Base-by-base conservation (phyloP, 2,329 filamentous ascomycete genomes). In the Emmonsiellopsis sp. region DNA sequence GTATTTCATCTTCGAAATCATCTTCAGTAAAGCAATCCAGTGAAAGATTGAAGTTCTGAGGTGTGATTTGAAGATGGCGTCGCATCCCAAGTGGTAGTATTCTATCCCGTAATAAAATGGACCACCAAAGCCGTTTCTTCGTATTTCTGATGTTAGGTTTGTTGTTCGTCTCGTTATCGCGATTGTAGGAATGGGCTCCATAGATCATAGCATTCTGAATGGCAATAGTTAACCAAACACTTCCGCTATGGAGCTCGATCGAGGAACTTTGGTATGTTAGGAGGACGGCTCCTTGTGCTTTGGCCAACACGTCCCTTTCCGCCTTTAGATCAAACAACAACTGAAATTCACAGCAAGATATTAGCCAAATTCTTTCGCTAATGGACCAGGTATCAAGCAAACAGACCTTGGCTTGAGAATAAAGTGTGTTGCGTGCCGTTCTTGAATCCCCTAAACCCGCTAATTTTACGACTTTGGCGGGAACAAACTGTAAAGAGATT, bases 91-190 rank as follows among this genome's bases (percentile, higher is more conserved):
- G 67, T 2, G 73, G 70, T 26, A 80, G 58, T n/a, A 77, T 74
- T 38, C 76, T 71, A 60, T 80, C 77, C 9, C 78, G 74, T 5
- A 80, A 67, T 40, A 80, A 68, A 54, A 77, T 79, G 54, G 76
- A 77, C 77, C 78, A 80, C 77, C 77, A 80, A 7, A 80, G 63
- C 1, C 76, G 67, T 61, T 79, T 80, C 34, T 75, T 68, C 8
- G 70, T 65, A 59, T 68, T 57, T 64, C 13, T 38, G 35, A 9
- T 2, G 13, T 38, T 10, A 38, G 9, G 9, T 10, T 38, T 3
- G 13, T 69, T 58, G 4, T 66, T 63, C 0, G 67, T 62, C 50
- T 75, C 75, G 34, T 72, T 70, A 42, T 76, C 70, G 1, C 71
- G 72, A 45, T 76, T 72, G 15, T 73, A 72, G 16, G 67, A 70